A percentile compares a stretch with the other conserved stretches of the same genome.
These are phyloP conservation scores for Colletotrichum neosansevieriae DNA, from an alignment of 2,329 filamentous ascomycete species.

Conservation along the genomic window DNA sequence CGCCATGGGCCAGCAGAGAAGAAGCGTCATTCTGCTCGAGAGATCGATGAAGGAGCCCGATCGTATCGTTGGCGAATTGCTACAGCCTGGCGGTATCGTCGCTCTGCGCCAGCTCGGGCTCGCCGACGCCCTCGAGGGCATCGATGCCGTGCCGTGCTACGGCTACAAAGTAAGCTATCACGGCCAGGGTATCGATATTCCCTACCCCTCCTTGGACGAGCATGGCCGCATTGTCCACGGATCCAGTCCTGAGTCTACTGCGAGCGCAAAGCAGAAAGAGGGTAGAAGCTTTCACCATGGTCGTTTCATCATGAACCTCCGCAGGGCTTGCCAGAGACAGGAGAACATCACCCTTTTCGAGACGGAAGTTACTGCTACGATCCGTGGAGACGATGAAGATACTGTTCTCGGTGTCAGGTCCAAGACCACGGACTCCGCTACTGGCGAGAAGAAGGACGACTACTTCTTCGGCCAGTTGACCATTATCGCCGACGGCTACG, in stretches of 20 bases:
- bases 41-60: constrained; percentile 91
- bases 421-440: constrained; percentile 70
- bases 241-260: constrained; percentile 28
- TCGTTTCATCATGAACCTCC: constrained; percentile 86
- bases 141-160: constrained; percentile 84
- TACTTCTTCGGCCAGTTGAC: constrained; percentile 91
- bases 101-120: constrained; percentile 86
- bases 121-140: constrained; percentile 84
- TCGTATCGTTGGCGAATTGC: constrained; percentile 93
- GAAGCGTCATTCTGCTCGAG: constrained; percentile 91
- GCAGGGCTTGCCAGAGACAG: constrained; percentile 78
- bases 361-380: constrained; percentile 82
- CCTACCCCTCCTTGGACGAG: constrained; percentile 77
- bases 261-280: constrained; percentile 58
- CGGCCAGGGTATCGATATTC: constrained; percentile 77
- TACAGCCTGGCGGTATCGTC: constrained; percentile 91
- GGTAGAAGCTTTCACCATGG: constrained; percentile 94
- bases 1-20: constrained; percentile 87
- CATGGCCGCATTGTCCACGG: constrained; percentile 48
- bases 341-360: constrained; percentile 92
- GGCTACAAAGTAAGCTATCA: constrained; percentile 93
- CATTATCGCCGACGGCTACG: constrained; percentile 91
- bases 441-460: constrained; percentile 70
- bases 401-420: constrained; percentile 88
- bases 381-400: constrained; percentile 75